Evolutionary conservation across 2,329 filamentous ascomycete species (phyloP).

Genomic region (Colletotrichum agaves): DNA sequence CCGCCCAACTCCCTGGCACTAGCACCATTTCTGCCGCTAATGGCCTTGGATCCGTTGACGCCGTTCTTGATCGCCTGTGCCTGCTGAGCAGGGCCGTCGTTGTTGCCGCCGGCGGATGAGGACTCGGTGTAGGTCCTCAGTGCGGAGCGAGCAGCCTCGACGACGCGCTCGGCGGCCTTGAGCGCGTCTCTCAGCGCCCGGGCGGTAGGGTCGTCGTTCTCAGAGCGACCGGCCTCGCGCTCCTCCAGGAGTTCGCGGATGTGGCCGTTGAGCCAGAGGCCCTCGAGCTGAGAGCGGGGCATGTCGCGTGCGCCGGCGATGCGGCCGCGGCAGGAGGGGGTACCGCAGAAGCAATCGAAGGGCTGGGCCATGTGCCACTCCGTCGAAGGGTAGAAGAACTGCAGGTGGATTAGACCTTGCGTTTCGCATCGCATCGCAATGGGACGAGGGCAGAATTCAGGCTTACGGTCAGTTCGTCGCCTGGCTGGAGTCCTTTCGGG

Average conservation of each 20-base stretch:
- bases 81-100: not conserved
- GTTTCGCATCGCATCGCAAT: not conserved
- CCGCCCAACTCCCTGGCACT: slow-evolving; percentile 61
- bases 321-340: slow-evolving; percentile 65
- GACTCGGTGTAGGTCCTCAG: slow-evolving; percentile 51
- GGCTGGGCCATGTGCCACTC: slow-evolving; percentile 81
- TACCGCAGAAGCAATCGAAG: slow-evolving; percentile 73
- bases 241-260: slow-evolving; percentile 66
- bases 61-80: slow-evolving; percentile 18
- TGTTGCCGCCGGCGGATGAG: slow-evolving; percentile 39
- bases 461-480: slow-evolving; percentile 68
- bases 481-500: slow-evolving; percentile 62
- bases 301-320: slow-evolving; percentile 74
- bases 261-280: slow-evolving; percentile 71
- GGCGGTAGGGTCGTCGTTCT: slow-evolving; percentile 51
- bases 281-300: slow-evolving; percentile 61
- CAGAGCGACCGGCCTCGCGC: slow-evolving; percentile 38
- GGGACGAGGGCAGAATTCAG: slow-evolving; percentile 17
- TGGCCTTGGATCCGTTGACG: slow-evolving; percentile 33
- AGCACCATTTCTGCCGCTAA: slow-evolving; percentile 31
- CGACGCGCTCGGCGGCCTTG: slow-evolving; percentile 58
- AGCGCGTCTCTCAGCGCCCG: slow-evolving; percentile 56
- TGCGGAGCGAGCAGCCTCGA: slow-evolving; percentile 57
- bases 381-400: slow-evolving; percentile 81
- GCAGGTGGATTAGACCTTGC: not conserved